Conservation (phyloP, 1,139 yeast species). For the Pichiaceae sp. region DNA sequence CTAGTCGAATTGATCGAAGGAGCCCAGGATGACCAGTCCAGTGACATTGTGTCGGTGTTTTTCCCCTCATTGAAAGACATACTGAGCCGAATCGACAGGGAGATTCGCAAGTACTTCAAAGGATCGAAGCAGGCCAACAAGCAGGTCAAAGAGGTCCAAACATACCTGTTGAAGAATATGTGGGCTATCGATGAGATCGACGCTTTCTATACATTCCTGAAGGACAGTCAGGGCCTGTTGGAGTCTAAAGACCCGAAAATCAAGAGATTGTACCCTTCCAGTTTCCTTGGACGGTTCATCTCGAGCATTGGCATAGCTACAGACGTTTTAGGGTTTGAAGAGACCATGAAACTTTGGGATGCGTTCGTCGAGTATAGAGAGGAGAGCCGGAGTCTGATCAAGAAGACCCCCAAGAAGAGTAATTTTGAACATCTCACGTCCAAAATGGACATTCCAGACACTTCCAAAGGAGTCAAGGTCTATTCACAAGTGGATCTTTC, state of each 20-base stretch:
- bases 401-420: conserved; percentile 5
- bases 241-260: conserved; percentile 16
- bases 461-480: background rate
- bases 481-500: conserved; percentile 45
- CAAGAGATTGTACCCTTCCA: conserved; percentile 24
- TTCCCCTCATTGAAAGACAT: conserved; percentile 21
- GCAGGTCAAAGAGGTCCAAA: conserved; percentile 18
- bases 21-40: conserved; percentile 16
- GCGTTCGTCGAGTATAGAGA: conserved; percentile 46
- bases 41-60: conserved; percentile 18
- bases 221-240: conserved; percentile 18
- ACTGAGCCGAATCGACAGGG: conserved; percentile 13
- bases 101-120: conserved; percentile 9
- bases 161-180: conserved; percentile 10
- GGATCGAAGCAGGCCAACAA: conserved; percentile 10
- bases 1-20: conserved; percentile 26
- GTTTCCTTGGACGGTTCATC: conserved; percentile 36
- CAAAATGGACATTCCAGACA: background rate
- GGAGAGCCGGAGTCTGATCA: conserved; percentile 17
- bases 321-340: conserved; percentile 52
- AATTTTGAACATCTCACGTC: background rate
- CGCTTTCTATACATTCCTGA: conserved; percentile 21
- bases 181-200: conserved; percentile 24
- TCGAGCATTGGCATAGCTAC: conserved; percentile 37
- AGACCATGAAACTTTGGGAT: conserved; percentile 42